Percentiles rank a stretch among this genome's conserved stretches.
phyloP scores from a whole-genome alignment of 2,329 filamentous ascomycete species.

The Aureobasidium zeae region DNA sequence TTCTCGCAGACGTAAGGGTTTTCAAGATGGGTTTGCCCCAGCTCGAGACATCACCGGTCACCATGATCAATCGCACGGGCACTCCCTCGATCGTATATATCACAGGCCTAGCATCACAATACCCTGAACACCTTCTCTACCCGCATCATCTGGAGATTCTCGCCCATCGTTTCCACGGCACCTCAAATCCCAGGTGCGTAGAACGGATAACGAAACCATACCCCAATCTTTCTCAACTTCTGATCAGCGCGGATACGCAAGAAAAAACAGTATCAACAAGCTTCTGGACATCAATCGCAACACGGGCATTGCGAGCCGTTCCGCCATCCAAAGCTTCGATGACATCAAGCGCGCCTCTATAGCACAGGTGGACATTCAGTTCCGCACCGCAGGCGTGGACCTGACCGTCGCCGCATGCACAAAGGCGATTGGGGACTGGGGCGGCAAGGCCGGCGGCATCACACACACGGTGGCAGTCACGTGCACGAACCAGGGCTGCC shows the following conservation, averaged over 20 bases:
- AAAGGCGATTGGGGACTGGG: background rate
- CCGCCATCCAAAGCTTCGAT: background rate
- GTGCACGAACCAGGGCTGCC: slow-evolving; percentile 31
- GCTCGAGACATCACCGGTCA: too few relatives aligned
- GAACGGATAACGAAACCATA: background rate
- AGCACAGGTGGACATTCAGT: background rate
- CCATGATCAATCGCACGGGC: too few relatives aligned
- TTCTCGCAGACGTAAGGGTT: too few relatives aligned
- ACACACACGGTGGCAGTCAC: slow-evolving; percentile 34
- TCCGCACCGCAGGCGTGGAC: background rate
- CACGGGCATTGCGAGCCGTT: background rate
- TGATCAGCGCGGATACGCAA: background rate
- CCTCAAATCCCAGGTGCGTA: background rate
- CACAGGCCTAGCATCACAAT: slow-evolving; percentile 20
- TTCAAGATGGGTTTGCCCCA: too few relatives aligned
- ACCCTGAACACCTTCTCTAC: background rate
- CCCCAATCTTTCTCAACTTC: background rate
- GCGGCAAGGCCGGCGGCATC: slow-evolving; percentile 20
- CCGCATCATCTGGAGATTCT: background rate
- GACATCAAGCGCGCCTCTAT: background rate
- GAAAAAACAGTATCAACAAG: background rate
- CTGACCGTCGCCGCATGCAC: background rate
- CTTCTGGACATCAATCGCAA: background rate
- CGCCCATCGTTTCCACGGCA: background rate
- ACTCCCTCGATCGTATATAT: too few relatives aligned